phyloP scores from a whole-genome alignment of 2,329 filamentous ascomycete species.

The Colletotrichum melonis region DNA sequence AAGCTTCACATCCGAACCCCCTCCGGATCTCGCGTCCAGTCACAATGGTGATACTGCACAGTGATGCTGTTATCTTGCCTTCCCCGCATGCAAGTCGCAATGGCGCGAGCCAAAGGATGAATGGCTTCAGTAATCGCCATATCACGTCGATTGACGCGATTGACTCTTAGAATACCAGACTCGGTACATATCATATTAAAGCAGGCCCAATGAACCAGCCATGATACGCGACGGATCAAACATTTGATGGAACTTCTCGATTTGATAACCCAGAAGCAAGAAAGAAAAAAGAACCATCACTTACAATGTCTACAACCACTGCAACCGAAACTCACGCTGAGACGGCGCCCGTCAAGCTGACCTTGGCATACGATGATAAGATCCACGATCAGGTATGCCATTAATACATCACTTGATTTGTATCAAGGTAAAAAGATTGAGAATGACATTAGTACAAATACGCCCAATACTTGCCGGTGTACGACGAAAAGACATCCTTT shows the following conservation, averaged over 20 bases:
- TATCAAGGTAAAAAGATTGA: background rate
- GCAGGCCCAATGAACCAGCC: background rate
- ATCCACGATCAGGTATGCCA: constrained; percentile 8
- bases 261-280: too few relatives aligned
- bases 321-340: constrained; percentile 67
- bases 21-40: constrained; percentile 9
- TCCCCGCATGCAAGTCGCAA: background rate
- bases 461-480: constrained; percentile 46
- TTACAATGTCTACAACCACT: constrained; percentile 84
- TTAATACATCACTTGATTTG: background rate
- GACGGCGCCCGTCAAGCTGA: constrained; percentile 4
- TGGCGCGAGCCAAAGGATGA: background rate
- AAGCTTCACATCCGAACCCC: background rate
- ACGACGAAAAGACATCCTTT: constrained; percentile 44
- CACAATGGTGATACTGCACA: background rate
- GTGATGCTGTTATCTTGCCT: background rate
- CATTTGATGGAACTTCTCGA: background rate
- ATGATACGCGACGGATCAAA: too few relatives aligned
- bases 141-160: constrained; percentile 2
- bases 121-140: constrained; percentile 13
- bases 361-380: constrained; percentile 19
- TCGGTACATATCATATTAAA: background rate
- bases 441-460: constrained; percentile 43
- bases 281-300: constrained; percentile 49
- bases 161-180: background rate